Evolutionary conservation across 2,329 filamentous ascomycete genomes (phyloP).

Genomic region (Colletotrichum sp.): DNA sequence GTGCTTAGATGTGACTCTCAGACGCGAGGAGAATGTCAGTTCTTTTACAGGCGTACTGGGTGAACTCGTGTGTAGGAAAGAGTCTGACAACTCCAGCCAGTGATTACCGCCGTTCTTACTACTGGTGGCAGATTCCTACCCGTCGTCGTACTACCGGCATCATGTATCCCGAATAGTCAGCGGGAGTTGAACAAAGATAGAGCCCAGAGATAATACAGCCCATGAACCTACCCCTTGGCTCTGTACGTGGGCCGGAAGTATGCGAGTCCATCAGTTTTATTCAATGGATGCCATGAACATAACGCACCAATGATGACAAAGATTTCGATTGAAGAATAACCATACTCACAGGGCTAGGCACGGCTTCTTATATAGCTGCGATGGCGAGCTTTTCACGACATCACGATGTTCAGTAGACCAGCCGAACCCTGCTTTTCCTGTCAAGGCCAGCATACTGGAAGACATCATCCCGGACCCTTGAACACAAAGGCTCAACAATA

Average conservation of each 20-base stretch:
- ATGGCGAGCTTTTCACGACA: neutral
- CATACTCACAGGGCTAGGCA: neutral
- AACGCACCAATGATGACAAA: neutral
- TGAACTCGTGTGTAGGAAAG: neutral
- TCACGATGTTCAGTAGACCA: neutral
- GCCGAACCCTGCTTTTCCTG: neutral
- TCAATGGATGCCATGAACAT: neutral
- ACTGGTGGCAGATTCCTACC: neutral
- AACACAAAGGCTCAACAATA: neutral
- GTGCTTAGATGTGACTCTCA: neutral
- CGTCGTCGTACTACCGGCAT: rapidly evolving
- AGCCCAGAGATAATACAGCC: neutral
- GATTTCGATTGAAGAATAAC: neutral
- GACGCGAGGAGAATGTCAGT: too few relatives aligned
- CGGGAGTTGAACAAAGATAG: neutral
- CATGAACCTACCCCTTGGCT: neutral
- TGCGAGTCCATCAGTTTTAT: neutral
- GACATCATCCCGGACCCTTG: neutral
- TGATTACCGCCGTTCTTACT: neutral
- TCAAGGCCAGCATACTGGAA: neutral
- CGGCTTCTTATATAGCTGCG: neutral
- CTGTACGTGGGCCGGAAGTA: neutral
- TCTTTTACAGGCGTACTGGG: neutral
- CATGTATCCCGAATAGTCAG: neutral
- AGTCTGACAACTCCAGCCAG: neutral